Conservation (phyloP, 2,329 filamentous ascomycete genomes). For the Exophiala sideris region DNA sequence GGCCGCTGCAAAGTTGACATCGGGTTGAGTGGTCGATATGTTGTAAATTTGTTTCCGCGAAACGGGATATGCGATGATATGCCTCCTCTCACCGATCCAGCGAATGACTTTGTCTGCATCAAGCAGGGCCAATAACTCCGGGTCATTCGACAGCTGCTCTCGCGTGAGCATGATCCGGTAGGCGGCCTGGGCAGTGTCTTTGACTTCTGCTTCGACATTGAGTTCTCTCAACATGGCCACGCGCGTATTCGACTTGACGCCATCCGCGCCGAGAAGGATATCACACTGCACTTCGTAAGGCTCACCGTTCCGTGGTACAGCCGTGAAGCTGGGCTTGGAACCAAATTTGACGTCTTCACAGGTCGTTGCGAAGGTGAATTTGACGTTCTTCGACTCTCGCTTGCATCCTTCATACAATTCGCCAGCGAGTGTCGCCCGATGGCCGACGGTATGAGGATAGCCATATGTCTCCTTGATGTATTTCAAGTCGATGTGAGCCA, state of each 20-base stretch:
- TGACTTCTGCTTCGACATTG: conserved; percentile 40
- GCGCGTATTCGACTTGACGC: conserved; percentile 51
- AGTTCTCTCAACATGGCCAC: conserved; percentile 40
- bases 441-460: conserved; percentile 76
- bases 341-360: conserved; percentile 58
- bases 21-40: conserved; percentile 60
- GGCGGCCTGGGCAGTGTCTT: conserved; percentile 52
- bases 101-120: conserved; percentile 56
- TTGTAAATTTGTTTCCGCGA: conserved; percentile 64
- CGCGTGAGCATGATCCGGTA: conserved; percentile 54
- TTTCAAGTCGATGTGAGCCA: conserved; percentile 66
- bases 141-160: conserved; percentile 44
- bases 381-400: conserved; percentile 56
- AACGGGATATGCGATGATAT: conserved; percentile 67
- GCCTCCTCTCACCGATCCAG: conserved; percentile 64
- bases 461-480: conserved; percentile 67
- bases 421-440: conserved; percentile 68
- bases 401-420: conserved; percentile 69
- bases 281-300: conserved; percentile 52
- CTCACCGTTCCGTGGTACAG: conserved; percentile 55
- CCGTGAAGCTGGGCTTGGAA: conserved; percentile 58
- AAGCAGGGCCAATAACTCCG: conserved; percentile 55
- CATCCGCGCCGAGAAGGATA: conserved; percentile 53
- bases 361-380: conserved; percentile 63
- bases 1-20: conserved; percentile 57